phyloP scores from a whole-genome alignment of 2,329 filamentous ascomycete genomes.

The Cordyceps farinosa region DNA sequence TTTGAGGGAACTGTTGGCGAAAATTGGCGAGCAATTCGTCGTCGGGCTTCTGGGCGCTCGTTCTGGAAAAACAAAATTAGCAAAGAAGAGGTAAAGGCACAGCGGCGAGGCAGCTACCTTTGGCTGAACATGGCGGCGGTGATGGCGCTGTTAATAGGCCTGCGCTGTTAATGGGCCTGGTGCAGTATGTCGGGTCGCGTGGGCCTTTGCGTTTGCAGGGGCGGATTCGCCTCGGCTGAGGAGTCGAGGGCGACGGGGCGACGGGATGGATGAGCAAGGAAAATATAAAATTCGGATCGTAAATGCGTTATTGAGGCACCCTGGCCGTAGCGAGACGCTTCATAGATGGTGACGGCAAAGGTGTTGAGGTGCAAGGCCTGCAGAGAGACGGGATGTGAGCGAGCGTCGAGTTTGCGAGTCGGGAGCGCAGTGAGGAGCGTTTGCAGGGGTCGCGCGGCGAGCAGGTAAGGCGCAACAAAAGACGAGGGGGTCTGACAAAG shows the following conservation, averaged over 20 bases:
- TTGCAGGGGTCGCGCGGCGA: neutral
- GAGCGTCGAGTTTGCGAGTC: neutral
- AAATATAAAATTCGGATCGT: neutral
- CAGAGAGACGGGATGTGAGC: neutral
- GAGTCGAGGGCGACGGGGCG: neutral
- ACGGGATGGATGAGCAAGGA: neutral
- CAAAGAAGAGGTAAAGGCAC: neutral
- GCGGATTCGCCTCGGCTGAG: neutral
- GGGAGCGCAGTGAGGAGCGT: neutral
- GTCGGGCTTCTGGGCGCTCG: slow-evolving; percentile 78
- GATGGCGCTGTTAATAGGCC: neutral
- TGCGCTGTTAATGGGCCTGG: neutral
- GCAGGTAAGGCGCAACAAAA: neutral
- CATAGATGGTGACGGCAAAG: slow-evolving; percentile 12
- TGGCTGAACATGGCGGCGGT: slow-evolving; percentile 19
- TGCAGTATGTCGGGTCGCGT: neutral
- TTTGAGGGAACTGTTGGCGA: slow-evolving; percentile 75
- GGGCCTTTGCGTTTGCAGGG: slow-evolving; percentile 9
- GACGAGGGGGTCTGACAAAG: neutral
- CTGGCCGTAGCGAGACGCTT: slow-evolving; percentile 8
- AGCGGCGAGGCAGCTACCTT: slow-evolving; percentile 7
- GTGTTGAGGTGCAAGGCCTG: neutral
- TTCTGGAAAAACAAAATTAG: slow-evolving; percentile 43
- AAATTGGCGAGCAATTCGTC: slow-evolving; percentile 82
- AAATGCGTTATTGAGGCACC: slow-evolving; percentile 6